Evolutionary conservation across 768 basidiomycete species (phyloP).

Genomic region (Russula brevipes): DNA sequence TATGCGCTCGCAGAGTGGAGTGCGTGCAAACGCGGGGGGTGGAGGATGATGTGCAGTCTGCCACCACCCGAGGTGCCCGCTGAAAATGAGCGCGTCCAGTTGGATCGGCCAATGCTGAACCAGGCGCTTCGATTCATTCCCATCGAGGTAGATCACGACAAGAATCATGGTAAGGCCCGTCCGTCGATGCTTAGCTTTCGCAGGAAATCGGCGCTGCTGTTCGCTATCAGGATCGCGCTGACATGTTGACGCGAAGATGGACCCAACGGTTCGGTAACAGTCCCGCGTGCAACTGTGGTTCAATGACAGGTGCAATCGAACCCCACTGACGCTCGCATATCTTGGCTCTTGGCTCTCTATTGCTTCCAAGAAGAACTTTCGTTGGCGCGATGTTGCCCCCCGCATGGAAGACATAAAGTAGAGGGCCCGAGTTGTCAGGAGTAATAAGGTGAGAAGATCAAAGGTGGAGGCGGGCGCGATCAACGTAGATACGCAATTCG

Average conservation of each 20-base stretch:
- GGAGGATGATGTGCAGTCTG: no score
- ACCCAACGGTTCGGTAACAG: background rate
- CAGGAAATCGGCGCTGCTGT: background rate
- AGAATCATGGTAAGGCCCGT: no score
- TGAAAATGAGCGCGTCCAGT: no score
- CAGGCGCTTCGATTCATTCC: no score
- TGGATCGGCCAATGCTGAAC: no score
- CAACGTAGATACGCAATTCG: background rate
- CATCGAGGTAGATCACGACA: no score
- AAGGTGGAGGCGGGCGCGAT: background rate
- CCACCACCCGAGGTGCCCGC: no score
- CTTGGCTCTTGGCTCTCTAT: background rate
- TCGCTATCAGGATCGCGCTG: background rate
- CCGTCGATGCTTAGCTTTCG: no score
- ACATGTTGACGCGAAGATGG: background rate
- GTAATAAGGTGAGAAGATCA: background rate
- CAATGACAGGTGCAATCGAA: background rate
- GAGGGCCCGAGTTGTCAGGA: background rate
- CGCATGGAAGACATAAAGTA: background rate
- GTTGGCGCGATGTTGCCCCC: background rate
- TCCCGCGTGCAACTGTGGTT: background rate
- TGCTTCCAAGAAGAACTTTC: background rate
- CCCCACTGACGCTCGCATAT: background rate
- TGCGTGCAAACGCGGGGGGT: no score
- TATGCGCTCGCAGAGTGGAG: no score